Percentiles rank a stretch among this genome's conserved stretches.
Conservation (phyloP, 768 basidiomycete genomes). For the Hebeloma cylindrosporum region DNA sequence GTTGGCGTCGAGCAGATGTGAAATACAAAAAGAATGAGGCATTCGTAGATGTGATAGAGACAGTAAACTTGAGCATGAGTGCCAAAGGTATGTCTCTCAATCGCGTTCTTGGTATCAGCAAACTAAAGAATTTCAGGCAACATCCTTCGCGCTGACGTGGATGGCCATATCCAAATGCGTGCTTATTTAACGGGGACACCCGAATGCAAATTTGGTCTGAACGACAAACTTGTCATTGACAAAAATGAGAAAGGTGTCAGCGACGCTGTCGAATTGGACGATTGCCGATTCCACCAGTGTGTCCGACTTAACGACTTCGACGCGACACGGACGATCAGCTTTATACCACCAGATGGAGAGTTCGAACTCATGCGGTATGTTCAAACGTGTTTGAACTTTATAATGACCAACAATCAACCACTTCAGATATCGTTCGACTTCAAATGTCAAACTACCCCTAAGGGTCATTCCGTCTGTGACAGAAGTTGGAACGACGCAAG, state of each 20-base stretch:
- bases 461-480: constrained; percentile 87
- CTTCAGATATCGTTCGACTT: constrained; percentile 88
- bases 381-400: background rate
- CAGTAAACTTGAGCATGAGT: constrained; percentile 95
- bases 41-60: constrained; percentile 99
- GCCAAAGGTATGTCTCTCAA: constrained; percentile 79
- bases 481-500: constrained; percentile 89
- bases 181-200: constrained; percentile 96
- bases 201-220: constrained; percentile 98
- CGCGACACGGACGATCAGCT: constrained; percentile 89
- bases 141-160: constrained; percentile 94
- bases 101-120: too few species aligned
- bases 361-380: constrained; percentile 95
- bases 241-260: constrained; percentile 66
- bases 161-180: constrained; percentile 97
- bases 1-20: constrained; percentile 93
- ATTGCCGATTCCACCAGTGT: constrained; percentile 98
- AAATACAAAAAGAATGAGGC: constrained; percentile 99
- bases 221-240: constrained; percentile 97
- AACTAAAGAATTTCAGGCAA: too few species aligned
- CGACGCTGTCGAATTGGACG: constrained; percentile 93
- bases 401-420: background rate
- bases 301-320: constrained; percentile 95
- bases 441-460: constrained; percentile 94
- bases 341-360: constrained; percentile 97